Percentiles rank a stretch among this genome's conserved stretches.
phyloP scores from a whole-genome alignment of 208 protist genomes.

The Borovskyia barvae region DNA sequence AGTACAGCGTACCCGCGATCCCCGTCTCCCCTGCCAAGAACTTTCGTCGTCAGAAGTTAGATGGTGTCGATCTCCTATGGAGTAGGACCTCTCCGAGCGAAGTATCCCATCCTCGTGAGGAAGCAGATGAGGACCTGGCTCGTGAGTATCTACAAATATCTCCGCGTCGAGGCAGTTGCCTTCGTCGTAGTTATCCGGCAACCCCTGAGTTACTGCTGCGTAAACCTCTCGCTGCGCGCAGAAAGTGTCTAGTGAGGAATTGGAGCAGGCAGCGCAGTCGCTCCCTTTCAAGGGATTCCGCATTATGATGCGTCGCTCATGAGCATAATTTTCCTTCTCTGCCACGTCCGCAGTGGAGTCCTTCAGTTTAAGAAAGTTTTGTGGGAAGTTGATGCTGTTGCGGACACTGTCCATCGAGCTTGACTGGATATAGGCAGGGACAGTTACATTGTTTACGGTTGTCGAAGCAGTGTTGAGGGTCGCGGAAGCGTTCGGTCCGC shows the following conservation, averaged over 20 bases:
- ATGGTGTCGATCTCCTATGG: slow-evolving; percentile 22
- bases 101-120: slow-evolving; percentile 19
- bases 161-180: slow-evolving; percentile 7
- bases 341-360: slow-evolving; percentile 9
- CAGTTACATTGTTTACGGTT: slow-evolving; percentile 14
- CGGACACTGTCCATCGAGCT: slow-evolving; percentile 9
- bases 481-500: slow-evolving; percentile 6
- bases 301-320: slow-evolving; percentile 23
- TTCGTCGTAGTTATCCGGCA: slow-evolving; percentile 7
- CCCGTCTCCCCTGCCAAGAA: slow-evolving; percentile 6
- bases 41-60: slow-evolving; percentile 27
- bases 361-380: slow-evolving; percentile 5
- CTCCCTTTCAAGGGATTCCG: slow-evolving; percentile 24
- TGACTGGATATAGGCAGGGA: slow-evolving; percentile 21
- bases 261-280: slow-evolving; percentile 19
- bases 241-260: slow-evolving; percentile 13
- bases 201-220: background rate
- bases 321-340: slow-evolving; percentile 10
- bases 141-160: slow-evolving; percentile 9
- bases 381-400: slow-evolving; percentile 18
- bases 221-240: slow-evolving; percentile 9
- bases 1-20: slow-evolving; percentile 24
- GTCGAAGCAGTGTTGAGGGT: slow-evolving; percentile 1
- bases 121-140: slow-evolving; percentile 13
- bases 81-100: too few relatives aligned